Base-by-base conservation (phyloP, 352 stramenopile species). In the Albugo laibachii region DNA sequence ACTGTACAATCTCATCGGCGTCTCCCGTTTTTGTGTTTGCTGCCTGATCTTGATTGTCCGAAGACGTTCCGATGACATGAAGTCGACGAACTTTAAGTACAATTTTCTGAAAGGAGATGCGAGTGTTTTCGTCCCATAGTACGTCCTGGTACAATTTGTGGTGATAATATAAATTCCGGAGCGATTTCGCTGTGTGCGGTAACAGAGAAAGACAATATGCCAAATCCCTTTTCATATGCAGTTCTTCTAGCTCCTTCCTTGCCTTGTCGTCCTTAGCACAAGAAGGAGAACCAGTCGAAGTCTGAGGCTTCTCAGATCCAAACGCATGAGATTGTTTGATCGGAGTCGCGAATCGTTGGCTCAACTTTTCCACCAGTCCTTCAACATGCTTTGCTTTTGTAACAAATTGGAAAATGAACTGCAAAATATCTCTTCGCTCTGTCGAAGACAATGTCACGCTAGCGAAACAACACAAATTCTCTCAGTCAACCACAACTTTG, bases 401-500 rank as follows among this genome's bases (percentile, higher is more conserved):
- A 49, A 99, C 86, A 50, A 97, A 99, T 50, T 91, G 80, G 18
- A 98, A 75, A 16, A 99, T 70, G 60, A 98, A 99, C 27, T 76
- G 72, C 56, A 95, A 93, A 52, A 97, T 97, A 21, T 69, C 69
- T 47, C 92, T 70, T 52, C 98, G 98, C 24, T 91, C 68, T 27
- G 87, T 71, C 36, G 76, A 86, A 13, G 64, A 69, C 8, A 31
- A 8, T 10, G 8, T 31, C 24, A 31, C 24, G 24, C 24, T 31
- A 31, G 24, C 24, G 24, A 31, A 12, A 98, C 69, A n/a, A 80
- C 48, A 10, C 80, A 61, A 47, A 68, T 84, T 36, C 11, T 49
- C 34, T 56, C 12, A 49, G 53, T 48, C 13, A 24, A 15, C 37
- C 27, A 42, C 52, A 37, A 31, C 5, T 16, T 53, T 14, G 8